Base-by-base conservation (phyloP, 495 filamentous ascomycete species). In the Penicillium bovifimosum region DNA sequence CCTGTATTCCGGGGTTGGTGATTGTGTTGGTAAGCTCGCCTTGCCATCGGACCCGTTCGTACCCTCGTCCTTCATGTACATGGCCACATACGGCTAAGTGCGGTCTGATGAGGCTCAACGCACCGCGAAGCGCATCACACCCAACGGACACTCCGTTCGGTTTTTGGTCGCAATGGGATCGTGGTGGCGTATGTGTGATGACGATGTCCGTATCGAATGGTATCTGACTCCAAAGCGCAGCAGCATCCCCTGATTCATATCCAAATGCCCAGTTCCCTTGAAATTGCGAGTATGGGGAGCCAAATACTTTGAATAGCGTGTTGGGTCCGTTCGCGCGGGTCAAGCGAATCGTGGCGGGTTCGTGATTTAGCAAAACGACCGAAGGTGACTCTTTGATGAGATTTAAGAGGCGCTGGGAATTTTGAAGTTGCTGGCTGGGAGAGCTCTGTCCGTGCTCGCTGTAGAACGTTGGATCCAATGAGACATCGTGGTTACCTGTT, bases 401-500 rank as follows among this genome's bases (percentile, higher is more conserved):
- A 7, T 79, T 64, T 6, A 80, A 69, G 59, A 83, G 88, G 52
- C 77, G 64, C 29, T 69, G 64, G 11, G 77, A 64, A 39, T 82
- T 73, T 66, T 88, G 76, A 13, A 76, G 76, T n/a, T 68, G 58
- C 41, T 83, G 70, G 53, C 80, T 79, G 58, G 86, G 83, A 57
- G 85, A 84, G 40, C 71, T 73, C 0, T 65, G 52, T 4, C 82
- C 80, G 53, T 85, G 68, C 28, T 81, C 61, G 2, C 70, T 55
- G 57, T 86, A 86, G 67, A 90, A 87, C 0, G 65, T 58, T 16
- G 60, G 50, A 62, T 91, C 87, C 5, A 93, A 72, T 0, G 85
- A 87, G 42, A 91, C 74, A 58, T 93, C 88, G 61, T 93, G 88
- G 61, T 92, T 93, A 20, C 87, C 86, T 88, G 53, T 59, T 41